Evolutionary conservation across 1,139 yeast species (phyloP).

Genomic region (Blastobotrys indianensis): DNA sequence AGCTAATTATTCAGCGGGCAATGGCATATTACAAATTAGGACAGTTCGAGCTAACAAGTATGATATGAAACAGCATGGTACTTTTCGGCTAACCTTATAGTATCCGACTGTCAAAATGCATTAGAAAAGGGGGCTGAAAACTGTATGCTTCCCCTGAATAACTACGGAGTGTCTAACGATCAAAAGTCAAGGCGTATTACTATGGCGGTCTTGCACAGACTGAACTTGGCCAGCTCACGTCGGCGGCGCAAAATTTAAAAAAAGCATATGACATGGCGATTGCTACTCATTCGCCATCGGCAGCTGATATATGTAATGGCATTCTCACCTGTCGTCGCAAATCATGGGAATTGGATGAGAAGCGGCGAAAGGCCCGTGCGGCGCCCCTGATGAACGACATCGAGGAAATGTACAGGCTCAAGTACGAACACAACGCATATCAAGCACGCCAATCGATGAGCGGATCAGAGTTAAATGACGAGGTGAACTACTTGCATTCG

Average conservation of each 20-base stretch:
- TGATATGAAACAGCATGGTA: constrained; percentile 1
- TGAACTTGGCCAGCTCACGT: constrained; percentile 26
- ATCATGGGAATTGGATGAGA: constrained; percentile 26
- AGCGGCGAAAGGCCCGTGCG: constrained; percentile 21
- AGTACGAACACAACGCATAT: constrained; percentile 21
- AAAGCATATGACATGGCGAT: constrained; percentile 34
- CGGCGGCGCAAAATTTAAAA: constrained; percentile 31
- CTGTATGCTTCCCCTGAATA: constrained; percentile 12
- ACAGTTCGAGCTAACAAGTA: constrained; percentile 24
- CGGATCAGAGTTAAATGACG: constrained; percentile 23
- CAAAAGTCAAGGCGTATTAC: constrained; percentile 30
- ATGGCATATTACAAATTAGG: constrained; percentile 24
- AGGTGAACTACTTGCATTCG: constrained; percentile 24
- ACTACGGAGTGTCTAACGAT: constrained; percentile 11
- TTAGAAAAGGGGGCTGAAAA: constrained; percentile 27
- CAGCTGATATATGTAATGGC: constrained; percentile 28
- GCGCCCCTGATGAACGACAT: constrained; percentile 31
- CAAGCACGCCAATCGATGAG: constrained; percentile 19
- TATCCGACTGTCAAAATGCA: constrained; percentile 34
- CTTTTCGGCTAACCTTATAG: constrained; percentile 4
- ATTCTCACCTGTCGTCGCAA: constrained; percentile 30
- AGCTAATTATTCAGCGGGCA: constrained; percentile 22
- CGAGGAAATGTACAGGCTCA: constrained; percentile 26
- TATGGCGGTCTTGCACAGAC: constrained; percentile 30
- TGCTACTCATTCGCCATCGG: constrained; percentile 25